phyloP scores from a whole-genome alignment of 306 rosid species.

The Vigna reflexopilosa region DNA sequence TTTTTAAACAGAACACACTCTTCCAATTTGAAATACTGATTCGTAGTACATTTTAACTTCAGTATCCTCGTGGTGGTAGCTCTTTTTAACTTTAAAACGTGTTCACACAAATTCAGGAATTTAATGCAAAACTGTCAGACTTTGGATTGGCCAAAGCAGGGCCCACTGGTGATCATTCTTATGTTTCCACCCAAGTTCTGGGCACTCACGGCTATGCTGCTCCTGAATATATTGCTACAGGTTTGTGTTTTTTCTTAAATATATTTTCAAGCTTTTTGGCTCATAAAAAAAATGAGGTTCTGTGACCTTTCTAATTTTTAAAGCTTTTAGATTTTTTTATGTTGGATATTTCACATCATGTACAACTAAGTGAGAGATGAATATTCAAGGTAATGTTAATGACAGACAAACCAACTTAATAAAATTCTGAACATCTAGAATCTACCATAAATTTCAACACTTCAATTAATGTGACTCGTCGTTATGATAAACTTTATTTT shows the following conservation, averaged over 20 bases:
- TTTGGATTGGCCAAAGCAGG: constrained; percentile 97
- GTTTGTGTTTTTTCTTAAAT: constrained; percentile 46
- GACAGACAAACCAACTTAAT: constrained; percentile 6
- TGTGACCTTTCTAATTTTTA: constrained; percentile 14
- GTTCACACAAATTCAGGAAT: constrained; percentile 62
- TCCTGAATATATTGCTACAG: constrained; percentile 95
- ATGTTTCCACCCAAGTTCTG: constrained; percentile 91
- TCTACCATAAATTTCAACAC: neutral
- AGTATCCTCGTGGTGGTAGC: constrained; percentile 4
- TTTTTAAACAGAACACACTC: neutral
- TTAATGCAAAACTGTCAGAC: constrained; percentile 90
- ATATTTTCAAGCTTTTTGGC: constrained; percentile 23
- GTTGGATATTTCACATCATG: neutral
- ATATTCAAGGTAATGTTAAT: constrained; percentile 16
- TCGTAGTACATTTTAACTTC: constrained; percentile 26
- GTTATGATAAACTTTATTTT: too few species aligned
- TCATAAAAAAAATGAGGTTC: neutral
- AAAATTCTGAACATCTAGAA: neutral
- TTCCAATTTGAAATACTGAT: constrained; percentile 8
- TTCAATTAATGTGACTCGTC: too few species aligned
- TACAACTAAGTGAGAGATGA: neutral
- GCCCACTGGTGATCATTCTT: constrained; percentile 88
- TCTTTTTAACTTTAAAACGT: constrained; percentile 9
- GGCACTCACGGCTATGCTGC: constrained; percentile 97
- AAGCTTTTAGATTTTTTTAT: neutral